Percentiles rank a stretch among this genome's conserved stretches.
Evolutionary conservation across 768 basidiomycete species (phyloP).

Genomic region (Sarcodon aspratus): DNA sequence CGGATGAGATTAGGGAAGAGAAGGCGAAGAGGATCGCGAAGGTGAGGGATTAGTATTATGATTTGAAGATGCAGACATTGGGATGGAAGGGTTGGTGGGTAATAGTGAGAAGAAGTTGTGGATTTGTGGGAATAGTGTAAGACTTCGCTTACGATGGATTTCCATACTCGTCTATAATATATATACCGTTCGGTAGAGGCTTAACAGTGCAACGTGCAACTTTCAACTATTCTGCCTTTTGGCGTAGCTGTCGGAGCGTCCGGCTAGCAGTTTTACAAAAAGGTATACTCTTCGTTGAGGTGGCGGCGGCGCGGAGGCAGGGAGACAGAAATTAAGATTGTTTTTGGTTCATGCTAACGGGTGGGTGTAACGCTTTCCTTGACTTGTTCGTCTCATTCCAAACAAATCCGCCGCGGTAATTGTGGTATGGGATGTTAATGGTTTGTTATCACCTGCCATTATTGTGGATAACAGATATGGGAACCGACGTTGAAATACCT

Average conservation of each 20-base stretch:
- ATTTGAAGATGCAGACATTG: slow-evolving; percentile 9
- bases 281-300: slow-evolving; percentile 37
- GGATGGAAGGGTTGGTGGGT: slow-evolving; percentile 3
- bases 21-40: slow-evolving; percentile 14
- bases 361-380: slow-evolving; percentile 42
- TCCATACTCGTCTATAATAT: no score
- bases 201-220: no score
- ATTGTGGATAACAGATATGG: slow-evolving; percentile 26
- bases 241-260: no score
- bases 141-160: no score
- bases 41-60: slow-evolving; percentile 20
- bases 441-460: no score
- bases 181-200: no score
- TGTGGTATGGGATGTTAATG: not conserved
- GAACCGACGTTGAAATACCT: slow-evolving; percentile 53
- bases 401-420: slow-evolving; percentile 37
- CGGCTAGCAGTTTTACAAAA: no score
- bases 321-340: slow-evolving; percentile 44
- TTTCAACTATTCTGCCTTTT: no score
- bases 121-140: slow-evolving; percentile 63
- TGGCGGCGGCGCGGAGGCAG: slow-evolving; percentile 8
- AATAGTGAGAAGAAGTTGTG: slow-evolving; percentile 35
- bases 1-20: no score
- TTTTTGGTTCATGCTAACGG: slow-evolving; percentile 81
- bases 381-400: no score